Evolutionary conservation across 2,329 filamentous ascomycete genomes (phyloP).

Genomic region (Botrytis deweyae): DNA sequence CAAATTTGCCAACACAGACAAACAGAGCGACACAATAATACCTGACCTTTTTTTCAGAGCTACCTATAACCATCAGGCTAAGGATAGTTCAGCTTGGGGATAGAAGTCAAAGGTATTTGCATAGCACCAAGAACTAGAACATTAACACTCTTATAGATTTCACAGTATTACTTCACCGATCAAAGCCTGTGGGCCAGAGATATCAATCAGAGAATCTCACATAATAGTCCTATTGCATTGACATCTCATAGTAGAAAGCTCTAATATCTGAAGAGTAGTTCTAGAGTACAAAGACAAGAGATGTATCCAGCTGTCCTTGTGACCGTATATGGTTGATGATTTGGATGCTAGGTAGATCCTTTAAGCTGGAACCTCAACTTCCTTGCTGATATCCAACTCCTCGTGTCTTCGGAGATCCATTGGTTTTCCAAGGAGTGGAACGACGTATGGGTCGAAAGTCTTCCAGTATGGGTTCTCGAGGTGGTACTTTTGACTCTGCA

Average conservation of each 20-base stretch:
- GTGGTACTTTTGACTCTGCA: slow-evolving; percentile 59
- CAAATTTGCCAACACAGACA: background rate
- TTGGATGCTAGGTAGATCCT: background rate
- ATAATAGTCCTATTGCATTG: background rate
- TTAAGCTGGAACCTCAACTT: slow-evolving; percentile 43
- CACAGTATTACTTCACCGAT: background rate
- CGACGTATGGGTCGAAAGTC: slow-evolving; percentile 73
- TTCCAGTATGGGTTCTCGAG: slow-evolving; percentile 50
- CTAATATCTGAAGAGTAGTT: background rate
- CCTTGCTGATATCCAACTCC: slow-evolving; percentile 60
- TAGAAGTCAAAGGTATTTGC: background rate
- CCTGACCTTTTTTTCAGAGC: background rate
- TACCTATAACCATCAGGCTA: background rate
- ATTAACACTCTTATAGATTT: background rate
- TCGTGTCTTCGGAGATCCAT: slow-evolving; percentile 70
- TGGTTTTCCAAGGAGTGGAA: slow-evolving; percentile 63
- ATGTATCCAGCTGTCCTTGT: background rate
- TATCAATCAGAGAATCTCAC: background rate
- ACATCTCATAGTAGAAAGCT: background rate
- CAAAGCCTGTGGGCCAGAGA: background rate
- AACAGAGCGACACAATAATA: background rate
- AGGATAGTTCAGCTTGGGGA: background rate
- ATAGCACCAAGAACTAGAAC: background rate
- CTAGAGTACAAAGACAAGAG: background rate
- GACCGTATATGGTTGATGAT: background rate